Evolutionary conservation across 768 basidiomycete genomes (phyloP).

Genomic region (Phaffia australis): DNA sequence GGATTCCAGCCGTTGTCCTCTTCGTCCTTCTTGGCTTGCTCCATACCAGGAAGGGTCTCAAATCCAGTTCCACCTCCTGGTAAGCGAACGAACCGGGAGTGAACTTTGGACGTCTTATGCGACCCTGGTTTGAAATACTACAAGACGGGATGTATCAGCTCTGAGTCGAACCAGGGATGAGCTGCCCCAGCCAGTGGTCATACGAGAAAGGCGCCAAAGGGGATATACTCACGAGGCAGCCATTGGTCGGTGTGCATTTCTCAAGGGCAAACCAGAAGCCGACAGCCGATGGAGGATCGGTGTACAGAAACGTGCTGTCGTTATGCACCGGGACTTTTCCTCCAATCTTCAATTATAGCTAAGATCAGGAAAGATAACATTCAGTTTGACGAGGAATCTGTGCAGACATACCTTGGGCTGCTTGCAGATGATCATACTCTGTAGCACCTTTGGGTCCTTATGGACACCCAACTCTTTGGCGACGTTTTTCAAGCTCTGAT

Average conservation of each 20-base stretch:
- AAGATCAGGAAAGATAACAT: background rate
- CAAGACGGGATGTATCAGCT: background rate
- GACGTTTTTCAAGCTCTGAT: slow-evolving; percentile 55
- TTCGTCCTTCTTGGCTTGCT: slow-evolving; percentile 24
- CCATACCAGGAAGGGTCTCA: slow-evolving; percentile 46
- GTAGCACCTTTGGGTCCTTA: slow-evolving; percentile 65
- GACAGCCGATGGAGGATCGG: slow-evolving; percentile 77
- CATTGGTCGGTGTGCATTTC: slow-evolving; percentile 52
- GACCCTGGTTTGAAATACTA: slow-evolving; percentile 57
- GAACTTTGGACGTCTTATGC: slow-evolving; percentile 60
- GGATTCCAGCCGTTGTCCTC: slow-evolving; percentile 32
- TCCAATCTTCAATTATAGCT: background rate
- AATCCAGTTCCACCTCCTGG: slow-evolving; percentile 68
- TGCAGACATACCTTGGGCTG: slow-evolving; percentile 56
- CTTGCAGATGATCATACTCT: slow-evolving; percentile 94
- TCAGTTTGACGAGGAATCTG: background rate
- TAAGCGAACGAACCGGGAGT: slow-evolving; percentile 74
- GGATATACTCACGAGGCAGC: slow-evolving; percentile 33
- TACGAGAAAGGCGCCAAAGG: background rate
- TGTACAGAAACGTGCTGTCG: slow-evolving; percentile 75
- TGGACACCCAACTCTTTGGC: slow-evolving; percentile 74
- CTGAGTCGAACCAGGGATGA: slow-evolving; percentile 50
- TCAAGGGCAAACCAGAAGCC: slow-evolving; percentile 97
- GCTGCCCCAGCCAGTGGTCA: slow-evolving; percentile 46
- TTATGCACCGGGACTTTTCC: slow-evolving; percentile 72